phyloP scores from a whole-genome alignment of 1,284 basidiomycete species.

The Apiotrichum gracile region DNA sequence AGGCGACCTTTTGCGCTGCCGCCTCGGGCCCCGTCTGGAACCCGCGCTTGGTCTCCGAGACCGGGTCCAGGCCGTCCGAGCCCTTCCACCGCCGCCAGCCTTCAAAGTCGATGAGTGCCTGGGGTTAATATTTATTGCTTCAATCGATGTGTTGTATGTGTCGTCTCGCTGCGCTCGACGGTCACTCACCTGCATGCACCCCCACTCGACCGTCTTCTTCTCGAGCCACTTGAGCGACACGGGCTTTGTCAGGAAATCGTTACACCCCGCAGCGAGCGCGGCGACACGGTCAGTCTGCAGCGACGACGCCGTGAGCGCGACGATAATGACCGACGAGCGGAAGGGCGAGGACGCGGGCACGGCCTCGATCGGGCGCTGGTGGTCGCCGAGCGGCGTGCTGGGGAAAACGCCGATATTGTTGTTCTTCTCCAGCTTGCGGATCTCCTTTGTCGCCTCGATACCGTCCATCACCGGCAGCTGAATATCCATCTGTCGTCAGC shows the following conservation, averaged over 20 bases:
- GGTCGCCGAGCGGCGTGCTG: constrained; percentile 57
- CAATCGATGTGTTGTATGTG: too few species aligned
- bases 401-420: constrained; percentile 66
- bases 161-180: not conserved
- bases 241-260: constrained; percentile 97
- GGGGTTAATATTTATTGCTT: too few species aligned
- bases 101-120: constrained; percentile 49
- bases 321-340: constrained; percentile 93
- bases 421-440: constrained; percentile 72
- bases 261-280: constrained; percentile 94
- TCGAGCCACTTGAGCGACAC: constrained; percentile 93
- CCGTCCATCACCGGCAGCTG: constrained; percentile 99
- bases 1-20: constrained; percentile 39
- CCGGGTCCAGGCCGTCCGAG: constrained; percentile 22
- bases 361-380: constrained; percentile 32
- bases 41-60: constrained; percentile 36
- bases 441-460: constrained; percentile 94
- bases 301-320: constrained; percentile 92
- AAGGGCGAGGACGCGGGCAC: constrained; percentile 55
- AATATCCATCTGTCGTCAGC: constrained; percentile 82
- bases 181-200: constrained; percentile 48
- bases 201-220: constrained; percentile 99
- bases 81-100: constrained; percentile 47
- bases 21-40: constrained; percentile 40
- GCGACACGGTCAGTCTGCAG: constrained; percentile 88